A percentile compares a stretch with the other conserved stretches of the same genome.
phyloP scores from a whole-genome alignment of 1,284 basidiomycete genomes.

The Thecaphora thlaspeos region DNA sequence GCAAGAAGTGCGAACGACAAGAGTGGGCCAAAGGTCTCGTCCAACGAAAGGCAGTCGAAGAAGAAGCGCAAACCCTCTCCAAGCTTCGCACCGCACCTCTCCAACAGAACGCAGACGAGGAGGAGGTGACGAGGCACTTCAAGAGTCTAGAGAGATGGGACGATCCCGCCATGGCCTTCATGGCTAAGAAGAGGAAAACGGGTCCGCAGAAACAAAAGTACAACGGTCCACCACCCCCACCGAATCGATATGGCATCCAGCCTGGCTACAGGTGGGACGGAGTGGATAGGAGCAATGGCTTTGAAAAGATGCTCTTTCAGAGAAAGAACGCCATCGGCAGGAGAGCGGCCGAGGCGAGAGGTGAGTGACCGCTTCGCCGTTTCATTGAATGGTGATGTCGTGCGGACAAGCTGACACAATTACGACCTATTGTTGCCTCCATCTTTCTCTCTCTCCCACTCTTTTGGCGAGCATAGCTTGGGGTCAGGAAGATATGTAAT shows the following conservation, averaged over 20 bases:
- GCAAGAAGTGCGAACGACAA: constrained; percentile 80
- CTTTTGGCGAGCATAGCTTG: too few species aligned
- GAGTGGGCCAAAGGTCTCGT: constrained; percentile 86
- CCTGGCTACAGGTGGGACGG: constrained; percentile 93
- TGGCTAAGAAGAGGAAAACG: constrained; percentile 68
- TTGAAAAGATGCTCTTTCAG: constrained; percentile 73
- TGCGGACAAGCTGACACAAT: too few species aligned
- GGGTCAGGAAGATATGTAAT: constrained; percentile 37
- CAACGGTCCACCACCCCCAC: constrained; percentile 78
- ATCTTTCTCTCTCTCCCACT: not conserved
- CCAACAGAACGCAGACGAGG: constrained; percentile 68
- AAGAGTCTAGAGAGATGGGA: constrained; percentile 82
- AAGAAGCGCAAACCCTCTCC: constrained; percentile 8
- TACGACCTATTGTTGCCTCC: too few species aligned
- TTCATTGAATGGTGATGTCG: too few species aligned
- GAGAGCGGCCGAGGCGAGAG: constrained; percentile 22
- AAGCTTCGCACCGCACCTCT: constrained; percentile 6
- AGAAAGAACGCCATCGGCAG: constrained; percentile 16
- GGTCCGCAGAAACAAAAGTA: constrained; percentile 81
- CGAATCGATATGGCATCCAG: constrained; percentile 90
- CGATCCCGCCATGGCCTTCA: constrained; percentile 88
- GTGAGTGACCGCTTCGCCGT: constrained; percentile 5
- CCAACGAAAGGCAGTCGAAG: constrained; percentile 72
- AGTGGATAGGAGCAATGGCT: constrained; percentile 75
- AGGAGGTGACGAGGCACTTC: constrained; percentile 76